Base-by-base conservation (phyloP, 2,329 filamentous ascomycete genomes). In the Didymellaceae sp. region DNA sequence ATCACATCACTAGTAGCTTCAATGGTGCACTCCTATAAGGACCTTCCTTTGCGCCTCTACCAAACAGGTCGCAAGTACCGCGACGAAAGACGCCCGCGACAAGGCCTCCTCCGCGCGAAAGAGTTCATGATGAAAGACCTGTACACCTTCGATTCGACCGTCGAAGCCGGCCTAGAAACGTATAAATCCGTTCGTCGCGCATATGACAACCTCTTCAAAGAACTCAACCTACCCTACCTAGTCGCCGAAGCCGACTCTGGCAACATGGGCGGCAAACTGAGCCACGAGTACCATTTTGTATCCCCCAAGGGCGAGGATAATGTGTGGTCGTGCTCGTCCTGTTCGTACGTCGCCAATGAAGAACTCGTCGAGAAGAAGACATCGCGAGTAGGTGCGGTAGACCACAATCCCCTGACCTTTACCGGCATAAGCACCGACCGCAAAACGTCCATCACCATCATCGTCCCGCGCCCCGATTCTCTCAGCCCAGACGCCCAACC, bases 61-160 rank as follows among this genome's bases (percentile, higher is more conserved):
- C 94, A 99, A 70, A 94, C 94, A 39, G 87, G 90, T 22, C 84
- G 93, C 37, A 99, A 99, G 73, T 99, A 97, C 67, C 86, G 94
- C 39, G 94, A 99, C 75, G 94, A 99, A 74, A 83, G 88, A 48
- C 83, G 94, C 20, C 94, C 94, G 16, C 84, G 94, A 24, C 90
- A 96, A 62, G 94, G 94, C 10, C 79, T 99, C 2, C 78, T 99
- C 7, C 86, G 94, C 8, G 89, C 90, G 1, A 86, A 91, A 54
- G 94, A 99, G 67, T 99, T 99, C 65, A 76, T 91, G 61, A 99
- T 99, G 94, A 99, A 99, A 74, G 94, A 99, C 72, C 82, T 99
- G 1, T 99, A 99, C 71, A 97, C 92, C 0, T 99, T 99, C 67
- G 94, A 99, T 67, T 76, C 81, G 26, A 87, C 81, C 4, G 70